Conservation (phyloP, 495 filamentous ascomycete genomes). For the Tuber umbilicatum region DNA sequence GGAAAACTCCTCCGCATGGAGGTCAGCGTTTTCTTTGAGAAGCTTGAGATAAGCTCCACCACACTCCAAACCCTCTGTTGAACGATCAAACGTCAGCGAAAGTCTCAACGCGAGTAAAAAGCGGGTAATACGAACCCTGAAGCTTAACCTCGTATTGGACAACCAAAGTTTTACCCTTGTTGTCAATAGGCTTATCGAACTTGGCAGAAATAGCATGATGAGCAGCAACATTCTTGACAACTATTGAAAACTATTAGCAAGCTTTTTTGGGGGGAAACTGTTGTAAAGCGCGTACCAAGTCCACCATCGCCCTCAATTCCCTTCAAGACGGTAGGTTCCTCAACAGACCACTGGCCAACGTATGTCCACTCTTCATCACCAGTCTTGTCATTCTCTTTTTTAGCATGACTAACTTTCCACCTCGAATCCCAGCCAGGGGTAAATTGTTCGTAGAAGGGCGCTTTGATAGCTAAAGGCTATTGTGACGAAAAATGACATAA, state of each 20-base stretch:
- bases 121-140: constrained; percentile 62
- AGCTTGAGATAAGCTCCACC: constrained; percentile 99
- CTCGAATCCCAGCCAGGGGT: constrained; percentile 85
- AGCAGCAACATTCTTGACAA: constrained; percentile 91
- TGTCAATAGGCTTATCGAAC: constrained; percentile 92
- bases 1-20: constrained; percentile 96
- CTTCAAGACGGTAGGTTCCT: constrained; percentile 88
- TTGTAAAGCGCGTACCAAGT: constrained; percentile 47
- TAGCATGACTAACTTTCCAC: constrained; percentile 91
- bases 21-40: constrained; percentile 91
- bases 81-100: constrained; percentile 23
- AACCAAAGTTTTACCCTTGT: constrained; percentile 92
- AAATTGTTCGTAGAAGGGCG: constrained; percentile 97
- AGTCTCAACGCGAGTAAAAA: constrained; percentile 7
- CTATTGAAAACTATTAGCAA: constrained; percentile 43
- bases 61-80: constrained; percentile 83
- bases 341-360: constrained; percentile 91
- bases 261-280: neutral
- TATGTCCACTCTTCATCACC: constrained; percentile 96
- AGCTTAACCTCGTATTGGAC: constrained; percentile 99
- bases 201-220: constrained; percentile 99
- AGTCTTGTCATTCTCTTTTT: constrained; percentile 77
- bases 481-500: constrained; percentile 7
- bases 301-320: constrained; percentile 95
- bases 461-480: constrained; percentile 80